phyloP scores from a whole-genome alignment of 495 filamentous ascomycete species.

The Talaromyces trachyspermus region DNA sequence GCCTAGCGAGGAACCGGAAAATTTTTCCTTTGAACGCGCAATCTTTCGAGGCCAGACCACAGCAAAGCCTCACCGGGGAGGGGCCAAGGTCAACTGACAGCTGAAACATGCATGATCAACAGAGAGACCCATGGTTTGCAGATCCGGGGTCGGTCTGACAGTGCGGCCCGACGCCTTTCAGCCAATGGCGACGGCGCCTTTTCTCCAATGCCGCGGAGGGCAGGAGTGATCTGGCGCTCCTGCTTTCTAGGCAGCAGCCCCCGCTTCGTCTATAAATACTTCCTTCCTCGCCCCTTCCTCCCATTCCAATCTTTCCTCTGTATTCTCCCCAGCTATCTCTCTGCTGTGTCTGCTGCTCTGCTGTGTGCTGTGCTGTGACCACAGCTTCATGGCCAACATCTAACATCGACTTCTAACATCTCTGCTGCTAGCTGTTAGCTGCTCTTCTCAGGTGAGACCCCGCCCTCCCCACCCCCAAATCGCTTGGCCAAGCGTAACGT shows the following conservation, averaged over 20 bases:
- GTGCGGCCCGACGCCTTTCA: no score
- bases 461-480: not conserved
- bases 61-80: no score
- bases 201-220: no score
- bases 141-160: no score
- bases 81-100: no score
- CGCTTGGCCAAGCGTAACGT: conserved; percentile 3
- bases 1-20: no score
- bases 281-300: not conserved
- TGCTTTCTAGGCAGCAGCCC: not conserved
- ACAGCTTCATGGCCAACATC: not conserved
- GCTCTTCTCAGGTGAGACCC: not conserved
- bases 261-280: not conserved
- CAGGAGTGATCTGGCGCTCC: no score
- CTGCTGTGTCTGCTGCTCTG: not conserved
- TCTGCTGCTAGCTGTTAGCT: not conserved
- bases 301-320: not conserved
- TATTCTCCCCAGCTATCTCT: not conserved
- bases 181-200: no score
- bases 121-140: no score
- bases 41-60: no score
- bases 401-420: not conserved
- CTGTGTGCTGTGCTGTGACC: not conserved
- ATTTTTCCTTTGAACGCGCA: no score
- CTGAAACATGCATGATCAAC: no score